Conservation (phyloP, 2,329 filamentous ascomycete genomes). For the Phaeomoniella chlamydospora region DNA sequence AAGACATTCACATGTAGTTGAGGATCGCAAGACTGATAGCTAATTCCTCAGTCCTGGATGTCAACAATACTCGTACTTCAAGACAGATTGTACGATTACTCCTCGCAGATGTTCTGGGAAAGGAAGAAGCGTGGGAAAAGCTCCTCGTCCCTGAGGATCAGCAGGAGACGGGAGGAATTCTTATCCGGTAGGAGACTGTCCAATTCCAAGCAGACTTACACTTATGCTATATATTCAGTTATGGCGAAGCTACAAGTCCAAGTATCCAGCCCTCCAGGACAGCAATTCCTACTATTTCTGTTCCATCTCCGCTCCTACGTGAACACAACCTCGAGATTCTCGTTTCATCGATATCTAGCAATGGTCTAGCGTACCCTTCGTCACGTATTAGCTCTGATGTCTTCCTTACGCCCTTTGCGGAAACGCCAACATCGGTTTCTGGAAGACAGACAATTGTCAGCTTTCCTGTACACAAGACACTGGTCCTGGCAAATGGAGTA, state of each 20-base stretch:
- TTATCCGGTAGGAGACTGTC: slow-evolving; percentile 40
- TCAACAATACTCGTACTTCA: slow-evolving; percentile 34
- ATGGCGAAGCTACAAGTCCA: slow-evolving; percentile 32
- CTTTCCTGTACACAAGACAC: slow-evolving; percentile 70
- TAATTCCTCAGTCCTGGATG: slow-evolving; percentile 27
- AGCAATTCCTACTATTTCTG: slow-evolving; percentile 37
- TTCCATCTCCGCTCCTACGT: slow-evolving; percentile 42
- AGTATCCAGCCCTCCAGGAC: slow-evolving; percentile 30
- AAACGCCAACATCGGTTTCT: slow-evolving; percentile 50
- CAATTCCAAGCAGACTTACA: slow-evolving; percentile 26
- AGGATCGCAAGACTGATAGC: background rate
- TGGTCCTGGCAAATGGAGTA: slow-evolving; percentile 62
- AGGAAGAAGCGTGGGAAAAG: slow-evolving; percentile 52
- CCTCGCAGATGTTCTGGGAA: slow-evolving; percentile 53
- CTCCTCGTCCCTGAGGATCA: slow-evolving; percentile 38
- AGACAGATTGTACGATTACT: slow-evolving; percentile 52
- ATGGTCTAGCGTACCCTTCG: slow-evolving; percentile 23
- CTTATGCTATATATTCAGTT: slow-evolving; percentile 25
- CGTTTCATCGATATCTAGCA: slow-evolving; percentile 34
- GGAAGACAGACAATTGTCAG: slow-evolving; percentile 53
- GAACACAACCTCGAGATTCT: slow-evolving; percentile 46
- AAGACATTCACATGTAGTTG: slow-evolving; percentile 2
- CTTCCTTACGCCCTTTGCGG: slow-evolving; percentile 61
- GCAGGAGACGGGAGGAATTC: slow-evolving; percentile 37
- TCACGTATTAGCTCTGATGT: slow-evolving; percentile 38